phyloP scores from a whole-genome alignment of 257 asterid genomes.

The Sherardia arvensis region DNA sequence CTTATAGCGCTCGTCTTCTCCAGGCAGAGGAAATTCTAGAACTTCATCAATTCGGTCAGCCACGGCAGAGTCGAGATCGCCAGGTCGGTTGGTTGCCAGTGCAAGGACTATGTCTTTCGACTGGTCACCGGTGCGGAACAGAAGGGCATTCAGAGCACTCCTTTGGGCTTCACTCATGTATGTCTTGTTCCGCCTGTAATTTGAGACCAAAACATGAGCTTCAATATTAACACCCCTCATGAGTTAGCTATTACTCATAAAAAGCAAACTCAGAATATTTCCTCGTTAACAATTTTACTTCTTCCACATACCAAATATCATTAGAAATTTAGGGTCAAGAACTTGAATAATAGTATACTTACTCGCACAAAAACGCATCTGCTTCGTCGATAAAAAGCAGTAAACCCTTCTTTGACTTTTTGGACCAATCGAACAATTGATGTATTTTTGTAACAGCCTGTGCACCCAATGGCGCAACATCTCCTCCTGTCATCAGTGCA shows the following conservation, averaged over 20 bases:
- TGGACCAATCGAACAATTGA: constrained; percentile 92
- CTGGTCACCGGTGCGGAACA: constrained; percentile 90
- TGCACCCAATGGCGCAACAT: constrained; percentile 88
- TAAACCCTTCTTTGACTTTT: constrained; percentile 78
- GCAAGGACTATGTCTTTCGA: constrained; percentile 94
- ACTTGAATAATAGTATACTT: constrained; percentile 22
- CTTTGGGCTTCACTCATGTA: constrained; percentile 99
- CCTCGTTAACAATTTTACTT: neutral
- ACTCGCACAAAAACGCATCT: constrained; percentile 99
- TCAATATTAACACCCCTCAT: neutral
- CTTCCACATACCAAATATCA: neutral
- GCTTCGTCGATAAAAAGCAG: constrained; percentile 96
- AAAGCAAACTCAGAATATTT: neutral
- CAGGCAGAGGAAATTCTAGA: constrained; percentile 87
- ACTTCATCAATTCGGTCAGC: constrained; percentile 95
- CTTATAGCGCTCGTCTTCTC: constrained; percentile 77
- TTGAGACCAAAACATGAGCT: neutral
- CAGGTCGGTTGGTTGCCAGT: constrained; percentile 89
- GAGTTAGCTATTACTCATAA: neutral
- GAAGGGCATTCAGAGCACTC: constrained; percentile 94
- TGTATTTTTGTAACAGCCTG: constrained; percentile 98
- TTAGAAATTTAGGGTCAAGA: neutral
- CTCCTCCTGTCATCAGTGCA: constrained; percentile 99
- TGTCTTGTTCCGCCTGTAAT: constrained; percentile 78
- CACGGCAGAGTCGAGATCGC: constrained; percentile 94